These are phyloP conservation scores for Colletotrichum phormii DNA, from an alignment of 2,329 filamentous ascomycete genomes.

Conservation along the genomic window DNA sequence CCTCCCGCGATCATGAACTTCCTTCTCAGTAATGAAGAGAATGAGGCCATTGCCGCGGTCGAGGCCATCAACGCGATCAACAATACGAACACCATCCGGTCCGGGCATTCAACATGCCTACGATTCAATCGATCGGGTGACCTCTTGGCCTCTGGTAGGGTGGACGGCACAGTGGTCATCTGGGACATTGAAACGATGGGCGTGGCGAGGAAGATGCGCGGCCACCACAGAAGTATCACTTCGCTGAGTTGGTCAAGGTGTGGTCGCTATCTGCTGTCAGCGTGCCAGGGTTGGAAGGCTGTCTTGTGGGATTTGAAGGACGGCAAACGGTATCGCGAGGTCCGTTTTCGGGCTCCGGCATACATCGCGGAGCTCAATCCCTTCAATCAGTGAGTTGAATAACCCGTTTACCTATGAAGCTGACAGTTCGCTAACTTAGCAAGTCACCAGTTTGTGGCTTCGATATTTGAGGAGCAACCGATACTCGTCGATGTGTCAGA, in stretches of 20 bases:
- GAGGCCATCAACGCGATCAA: slow-evolving; percentile 52
- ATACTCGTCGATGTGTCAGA: slow-evolving; percentile 85
- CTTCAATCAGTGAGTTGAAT: slow-evolving; percentile 77
- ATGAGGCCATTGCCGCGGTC: slow-evolving; percentile 35
- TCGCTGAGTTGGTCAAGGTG: slow-evolving; percentile 95
- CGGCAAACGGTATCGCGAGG: slow-evolving; percentile 79
- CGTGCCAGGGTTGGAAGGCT: slow-evolving; percentile 96
- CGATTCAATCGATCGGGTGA: slow-evolving; percentile 97
- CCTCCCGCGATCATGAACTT: slow-evolving; percentile 62
- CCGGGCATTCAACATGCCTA: slow-evolving; percentile 72
- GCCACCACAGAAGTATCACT: slow-evolving; percentile 93
- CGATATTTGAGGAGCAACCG: slow-evolving; percentile 93
- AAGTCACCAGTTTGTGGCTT: slow-evolving; percentile 82
- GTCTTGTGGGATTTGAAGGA: slow-evolving; percentile 91
- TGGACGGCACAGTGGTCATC: slow-evolving; percentile 93
- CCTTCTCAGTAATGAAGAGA: slow-evolving; percentile 66
- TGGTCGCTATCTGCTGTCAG: slow-evolving; percentile 90
- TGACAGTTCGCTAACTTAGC: slow-evolving; percentile 4
- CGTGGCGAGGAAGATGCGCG: slow-evolving; percentile 91
- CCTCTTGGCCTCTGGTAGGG: slow-evolving; percentile 91
- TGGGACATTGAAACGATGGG: slow-evolving; percentile 99
- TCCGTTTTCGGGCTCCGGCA: slow-evolving; percentile 91
- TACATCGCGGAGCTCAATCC: slow-evolving; percentile 98
- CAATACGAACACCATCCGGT: slow-evolving; percentile 87
- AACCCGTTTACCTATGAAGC: neutral